Evolutionary conservation across 441 rosid species (phyloP), one percentile per base, ranked within the genome.

Genomic region (Bruguiera hainesii): DNA sequence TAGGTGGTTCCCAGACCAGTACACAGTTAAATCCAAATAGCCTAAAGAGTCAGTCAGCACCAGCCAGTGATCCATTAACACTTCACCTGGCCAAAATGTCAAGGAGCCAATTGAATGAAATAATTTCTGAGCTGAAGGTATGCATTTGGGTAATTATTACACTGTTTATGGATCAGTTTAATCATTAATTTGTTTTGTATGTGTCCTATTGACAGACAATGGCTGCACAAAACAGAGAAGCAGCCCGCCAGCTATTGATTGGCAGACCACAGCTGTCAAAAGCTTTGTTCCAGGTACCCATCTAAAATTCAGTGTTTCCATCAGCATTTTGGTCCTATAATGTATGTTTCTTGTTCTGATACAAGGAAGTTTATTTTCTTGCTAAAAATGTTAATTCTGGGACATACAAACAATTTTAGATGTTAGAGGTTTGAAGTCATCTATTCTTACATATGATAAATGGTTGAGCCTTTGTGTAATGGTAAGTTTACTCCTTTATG

Each of bases 31-130:
- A 79, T 68, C 89, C 81, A 75, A 81, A 78, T 81, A 79, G 80
- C 64, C 71, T 82, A 42, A 86, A 64, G 61, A 74, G 69, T 62
- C 89, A 76, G 67, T 75, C 85, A 66, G 81, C 82, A 50, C 71
- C 85, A 66, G 67, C 88, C 31, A 87, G 78, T 80, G 99, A 95
- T 72, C 99, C 98, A 33, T 75, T 95, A 65, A 86, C 98, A 29
- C 89, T 89, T 79, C 91, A 87, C 73, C 78, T 95, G 75, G 96
- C 99, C 60, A 89, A 78, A 71, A 83, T 95, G 94, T 87, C 99
- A 29, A 86, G 93, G 84, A 87, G 68, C 80, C 99, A 91, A 76
- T 86, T 95, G 75, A 82, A 62, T 72, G 99, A 88, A 69, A 76
- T 86, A 69, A 70, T 95, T 64, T 82, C 93, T 13, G 91, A 89